Evolutionary conservation across 331 rosid species (phyloP).

Genomic region (Quercus phellos): DNA sequence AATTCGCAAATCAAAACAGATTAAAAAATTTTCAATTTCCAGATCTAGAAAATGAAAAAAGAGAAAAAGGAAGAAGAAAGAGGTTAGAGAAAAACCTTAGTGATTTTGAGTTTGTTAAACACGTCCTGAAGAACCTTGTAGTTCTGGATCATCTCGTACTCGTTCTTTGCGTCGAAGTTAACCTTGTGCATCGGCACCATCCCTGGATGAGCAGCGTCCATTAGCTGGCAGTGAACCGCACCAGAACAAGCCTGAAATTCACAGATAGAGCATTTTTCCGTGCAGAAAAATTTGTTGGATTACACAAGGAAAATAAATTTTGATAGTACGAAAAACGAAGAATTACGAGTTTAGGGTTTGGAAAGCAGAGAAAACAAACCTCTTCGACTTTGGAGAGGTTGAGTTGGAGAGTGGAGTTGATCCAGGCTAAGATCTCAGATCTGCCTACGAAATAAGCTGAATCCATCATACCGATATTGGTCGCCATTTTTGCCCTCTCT

Average conservation of each 20-base stretch:
- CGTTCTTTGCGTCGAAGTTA: constrained; percentile 88
- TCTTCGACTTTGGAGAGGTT: constrained; percentile 88
- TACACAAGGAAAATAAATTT: not conserved
- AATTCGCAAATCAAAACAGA: not conserved
- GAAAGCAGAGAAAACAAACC: constrained; percentile 23
- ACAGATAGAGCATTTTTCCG: not conserved
- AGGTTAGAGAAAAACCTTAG: constrained; percentile 45
- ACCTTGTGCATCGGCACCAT: constrained; percentile 95
- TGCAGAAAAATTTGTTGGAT: no score
- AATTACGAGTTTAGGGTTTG: constrained; percentile 7
- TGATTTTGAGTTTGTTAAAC: constrained; percentile 84
- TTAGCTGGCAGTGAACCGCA: constrained; percentile 92
- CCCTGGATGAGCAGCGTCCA: constrained; percentile 87
- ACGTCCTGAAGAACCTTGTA: constrained; percentile 97
- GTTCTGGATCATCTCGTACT: constrained; percentile 97
- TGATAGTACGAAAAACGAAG: not conserved
- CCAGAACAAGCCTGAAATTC: constrained; percentile 75
- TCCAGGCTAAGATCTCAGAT: constrained; percentile 91
- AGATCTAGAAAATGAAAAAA: not conserved
- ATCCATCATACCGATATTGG: constrained; percentile 91
- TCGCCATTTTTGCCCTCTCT: constrained; percentile 44
- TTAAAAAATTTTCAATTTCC: not conserved
- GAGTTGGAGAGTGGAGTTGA: constrained; percentile 84
- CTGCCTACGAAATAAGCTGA: constrained; percentile 89
- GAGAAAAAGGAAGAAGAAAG: not conserved